Evolutionary conservation across 2,329 filamentous ascomycete species (phyloP).

Genomic region (Fusarium sp.): DNA sequence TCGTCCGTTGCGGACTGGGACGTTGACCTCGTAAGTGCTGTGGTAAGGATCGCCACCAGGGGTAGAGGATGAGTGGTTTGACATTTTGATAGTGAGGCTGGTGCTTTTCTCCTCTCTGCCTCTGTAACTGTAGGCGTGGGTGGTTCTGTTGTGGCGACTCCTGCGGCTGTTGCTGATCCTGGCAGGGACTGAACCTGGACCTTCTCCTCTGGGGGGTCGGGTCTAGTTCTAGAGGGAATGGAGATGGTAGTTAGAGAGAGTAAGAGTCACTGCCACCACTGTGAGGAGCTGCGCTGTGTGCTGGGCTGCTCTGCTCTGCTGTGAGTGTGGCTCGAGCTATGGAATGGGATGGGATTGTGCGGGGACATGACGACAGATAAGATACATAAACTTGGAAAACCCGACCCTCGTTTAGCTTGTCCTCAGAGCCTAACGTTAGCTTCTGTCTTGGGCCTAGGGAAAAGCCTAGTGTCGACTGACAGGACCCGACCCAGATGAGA

Average conservation of each 20-base stretch:
- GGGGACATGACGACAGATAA: constrained; percentile 44
- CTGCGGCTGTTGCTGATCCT: constrained; percentile 8
- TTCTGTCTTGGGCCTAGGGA: not conserved
- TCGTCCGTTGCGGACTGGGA: constrained; percentile 37
- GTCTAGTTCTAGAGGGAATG: constrained; percentile 18
- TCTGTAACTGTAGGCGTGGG: not conserved
- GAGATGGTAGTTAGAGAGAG: constrained; percentile 23
- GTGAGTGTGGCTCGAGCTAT: constrained; percentile 33
- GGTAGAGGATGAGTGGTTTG: constrained; percentile 28
- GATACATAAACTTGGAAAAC: constrained; percentile 24
- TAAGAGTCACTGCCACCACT: constrained; percentile 23
- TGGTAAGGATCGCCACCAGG: constrained; percentile 41
- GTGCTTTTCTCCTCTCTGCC: not conserved
- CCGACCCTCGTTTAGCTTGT: constrained; percentile 7
- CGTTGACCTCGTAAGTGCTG: constrained; percentile 43
- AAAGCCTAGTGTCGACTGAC: not conserved
- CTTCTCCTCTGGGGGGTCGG: constrained; percentile 13
- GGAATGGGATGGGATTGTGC: constrained; percentile 21
- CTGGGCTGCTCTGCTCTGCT: constrained; percentile 5
- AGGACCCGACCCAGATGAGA: constrained; percentile 5
- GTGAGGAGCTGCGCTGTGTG: constrained; percentile 13
- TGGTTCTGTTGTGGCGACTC: constrained; percentile 4
- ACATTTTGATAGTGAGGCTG: constrained; percentile 8
- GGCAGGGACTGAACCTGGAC: not conserved
- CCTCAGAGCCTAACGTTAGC: not conserved